Base-by-base conservation (phyloP, 2,329 filamentous ascomycete species). In the Nemania serpens region DNA sequence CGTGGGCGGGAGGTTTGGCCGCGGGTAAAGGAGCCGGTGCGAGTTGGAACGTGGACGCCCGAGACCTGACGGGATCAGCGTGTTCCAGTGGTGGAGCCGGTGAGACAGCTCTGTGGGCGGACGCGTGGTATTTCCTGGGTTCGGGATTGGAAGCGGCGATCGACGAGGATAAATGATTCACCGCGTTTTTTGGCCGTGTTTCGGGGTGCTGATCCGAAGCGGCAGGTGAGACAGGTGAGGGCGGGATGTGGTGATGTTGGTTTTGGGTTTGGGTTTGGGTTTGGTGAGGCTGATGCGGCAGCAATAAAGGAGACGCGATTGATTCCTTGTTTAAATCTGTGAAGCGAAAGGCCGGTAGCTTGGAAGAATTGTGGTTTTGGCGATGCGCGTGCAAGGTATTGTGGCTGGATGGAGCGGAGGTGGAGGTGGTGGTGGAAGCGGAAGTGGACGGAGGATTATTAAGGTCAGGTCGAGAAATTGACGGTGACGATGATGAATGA, bases 331-430 rank as follows among this genome's bases (percentile, higher is more conserved):
- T 75, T 56, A 80, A 74, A 73, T 84, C 82, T 65, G 77, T 79
- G 69, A 83, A 82, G 60, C 82, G 82, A 71, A 81, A 84, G 20
- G 82, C 78, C 29, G 83, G 82, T 65, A 84, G 74, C 68, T 84
- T 85, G 63, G 82, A 85, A 41, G 82, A 80, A 69, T 78, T 84
- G 72, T 84, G 79, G 70, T 71, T 81, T 65, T 82, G 81, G 56
- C 82, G 81, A 72, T 84, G 82, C 46, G 74, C 72, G 67, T 84
- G 80, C 55, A 76, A 62, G 46, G 65, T 68, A 61, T 56, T 29
- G 56, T 59, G 51, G 18, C 42, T 49, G 47, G 64, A 46, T 33
- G 53, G 58, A 39, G 55, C 37, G 54, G 50, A 29, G 25, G 25
- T 29, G 3, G 25, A 29, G 25, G 25, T 29, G 17, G 57, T 46